Conservation (phyloP, 345 rosid species). For the Erodium maritimum region DNA sequence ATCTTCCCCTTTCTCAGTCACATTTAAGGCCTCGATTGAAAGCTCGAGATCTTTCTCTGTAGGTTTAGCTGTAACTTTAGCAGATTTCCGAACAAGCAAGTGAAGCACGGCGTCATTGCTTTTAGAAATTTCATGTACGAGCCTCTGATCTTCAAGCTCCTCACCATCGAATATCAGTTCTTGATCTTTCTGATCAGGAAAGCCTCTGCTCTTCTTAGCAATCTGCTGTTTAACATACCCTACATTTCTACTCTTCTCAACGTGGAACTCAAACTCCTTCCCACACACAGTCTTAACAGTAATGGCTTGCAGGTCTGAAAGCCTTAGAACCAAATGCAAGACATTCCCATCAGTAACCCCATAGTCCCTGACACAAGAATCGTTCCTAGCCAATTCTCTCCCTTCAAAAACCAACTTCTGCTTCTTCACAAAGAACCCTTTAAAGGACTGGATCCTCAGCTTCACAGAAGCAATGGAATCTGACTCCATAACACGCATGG, state of each 20-base stretch:
- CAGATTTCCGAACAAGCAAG: constrained; percentile 45
- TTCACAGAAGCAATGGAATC: constrained; percentile 71
- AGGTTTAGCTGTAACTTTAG: constrained; percentile 42
- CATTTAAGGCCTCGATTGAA: constrained; percentile 28
- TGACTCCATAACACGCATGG: constrained; percentile 50
- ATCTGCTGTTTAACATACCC: constrained; percentile 70
- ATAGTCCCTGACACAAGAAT: constrained; percentile 38
- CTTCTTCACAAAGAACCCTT: constrained; percentile 53
- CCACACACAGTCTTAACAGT: constrained; percentile 49
- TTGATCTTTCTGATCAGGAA: constrained; percentile 35
- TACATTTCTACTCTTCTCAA: constrained; percentile 54
- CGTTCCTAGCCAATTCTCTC: constrained; percentile 42
- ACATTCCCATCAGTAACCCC: constrained; percentile 52
- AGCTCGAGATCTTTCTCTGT: constrained; percentile 44
- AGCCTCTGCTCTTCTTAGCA: constrained; percentile 34
- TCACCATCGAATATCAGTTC: constrained; percentile 59
- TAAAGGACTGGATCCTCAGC: constrained; percentile 56
- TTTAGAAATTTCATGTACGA: constrained; percentile 48
- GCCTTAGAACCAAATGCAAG: constrained; percentile 53
- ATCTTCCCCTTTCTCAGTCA: constrained; percentile 15
- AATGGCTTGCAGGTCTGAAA: constrained; percentile 58
- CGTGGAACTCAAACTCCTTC: constrained; percentile 46
- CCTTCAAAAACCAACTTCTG: constrained; percentile 59
- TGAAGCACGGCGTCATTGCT: constrained; percentile 42
- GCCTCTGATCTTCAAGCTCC: constrained; percentile 74